Evolutionary conservation across 164 flowering plant species (phyloP), one percentile per base, ranked within the genome.

Genomic region (Tetrastigma voinierianum): DNA sequence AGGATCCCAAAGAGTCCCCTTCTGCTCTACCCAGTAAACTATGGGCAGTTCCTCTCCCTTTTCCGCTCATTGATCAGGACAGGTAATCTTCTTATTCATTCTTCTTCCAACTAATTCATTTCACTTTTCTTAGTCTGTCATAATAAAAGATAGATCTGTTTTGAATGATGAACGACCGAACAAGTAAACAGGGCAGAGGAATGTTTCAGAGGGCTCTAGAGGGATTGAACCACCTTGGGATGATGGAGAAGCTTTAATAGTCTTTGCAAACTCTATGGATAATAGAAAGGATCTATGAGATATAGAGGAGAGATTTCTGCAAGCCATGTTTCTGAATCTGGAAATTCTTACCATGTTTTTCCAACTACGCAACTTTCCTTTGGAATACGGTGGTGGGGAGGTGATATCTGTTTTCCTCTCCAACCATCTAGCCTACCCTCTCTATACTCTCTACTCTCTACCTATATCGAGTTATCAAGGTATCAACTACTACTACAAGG

Each of bases 31-130:
- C n/a, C n/a, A n/a, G 76, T 3, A 84, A 84, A n/a, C 57, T 84
- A 76, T 60, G 87, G 83, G 2, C 87, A 79, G 66, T 84, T 81
- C 64, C 82, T 81, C 61, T 66, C 63, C 69, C 69, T 80, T 1
- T 80, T 84, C 1, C n/a, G 63, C 49, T 14, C 80, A 60, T 12
- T n/a, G 85, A 84, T 59, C 57, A 61, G 54, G 83, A 79, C 72
- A 79, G 87, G 87, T 83, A 61, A 13, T 46, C 40, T 32, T 32
- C 40, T 32, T 3, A 32, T 7, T 4, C 40, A 32, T 3, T 32
- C 6, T 32, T 3, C 40, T 32, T 32, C n/a, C n/a, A n/a, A n/a
- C n/a, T n/a, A n/a, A n/a, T n/a, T n/a, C n/a, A n/a, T n/a, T n/a
- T n/a, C n/a, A n/a, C n/a, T n/a, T n/a, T n/a, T 32, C 40, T 32